A percentile compares a stretch with the other conserved stretches of the same genome.
These are phyloP conservation scores for Neurospora sp. DNA, from an alignment of 495 filamentous ascomycete species.

Conservation along the genomic window DNA sequence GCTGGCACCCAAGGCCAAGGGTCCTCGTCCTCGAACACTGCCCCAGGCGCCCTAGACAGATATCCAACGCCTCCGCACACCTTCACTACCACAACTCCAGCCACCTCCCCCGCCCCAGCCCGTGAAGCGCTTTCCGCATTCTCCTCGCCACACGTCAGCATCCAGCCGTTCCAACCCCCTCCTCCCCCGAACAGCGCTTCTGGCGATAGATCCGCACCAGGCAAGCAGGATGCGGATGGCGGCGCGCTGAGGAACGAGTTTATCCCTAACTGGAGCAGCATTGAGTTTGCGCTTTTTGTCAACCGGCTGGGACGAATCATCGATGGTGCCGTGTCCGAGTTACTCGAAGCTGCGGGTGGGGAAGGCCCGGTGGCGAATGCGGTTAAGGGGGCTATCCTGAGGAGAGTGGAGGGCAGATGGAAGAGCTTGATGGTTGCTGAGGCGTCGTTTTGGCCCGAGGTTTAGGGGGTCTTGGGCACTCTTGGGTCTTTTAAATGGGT, in stretches of 20 bases:
- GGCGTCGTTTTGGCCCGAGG: slow-evolving; percentile 25
- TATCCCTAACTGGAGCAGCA: slow-evolving; percentile 57
- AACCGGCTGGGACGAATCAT: slow-evolving; percentile 19
- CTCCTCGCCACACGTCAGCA: not conserved
- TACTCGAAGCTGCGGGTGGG: slow-evolving; percentile 7
- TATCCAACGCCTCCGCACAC: not conserved
- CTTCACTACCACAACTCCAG: not conserved
- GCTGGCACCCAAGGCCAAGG: not conserved
- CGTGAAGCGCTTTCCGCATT: not conserved
- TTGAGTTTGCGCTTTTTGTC: slow-evolving; percentile 50
- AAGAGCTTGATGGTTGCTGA: slow-evolving; percentile 24
- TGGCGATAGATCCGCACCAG: not conserved
- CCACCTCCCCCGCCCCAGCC: not conserved
- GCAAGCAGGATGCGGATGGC: slow-evolving; percentile 42
- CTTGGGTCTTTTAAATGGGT: not conserved
- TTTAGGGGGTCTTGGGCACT: slow-evolving; percentile 1
- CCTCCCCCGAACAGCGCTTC: not conserved
- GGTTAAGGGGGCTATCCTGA: slow-evolving; percentile 15
- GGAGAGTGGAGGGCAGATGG: slow-evolving; percentile 23
- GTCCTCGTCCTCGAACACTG: not conserved
- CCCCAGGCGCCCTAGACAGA: not conserved
- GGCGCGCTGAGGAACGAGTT: slow-evolving; percentile 52
- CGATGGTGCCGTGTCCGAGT: slow-evolving; percentile 17
- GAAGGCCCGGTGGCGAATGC: slow-evolving; percentile 6
- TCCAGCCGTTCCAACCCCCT: not conserved